Evolutionary conservation across 2,329 filamentous ascomycete genomes (phyloP).

Genomic region (Fusarium sp.): DNA sequence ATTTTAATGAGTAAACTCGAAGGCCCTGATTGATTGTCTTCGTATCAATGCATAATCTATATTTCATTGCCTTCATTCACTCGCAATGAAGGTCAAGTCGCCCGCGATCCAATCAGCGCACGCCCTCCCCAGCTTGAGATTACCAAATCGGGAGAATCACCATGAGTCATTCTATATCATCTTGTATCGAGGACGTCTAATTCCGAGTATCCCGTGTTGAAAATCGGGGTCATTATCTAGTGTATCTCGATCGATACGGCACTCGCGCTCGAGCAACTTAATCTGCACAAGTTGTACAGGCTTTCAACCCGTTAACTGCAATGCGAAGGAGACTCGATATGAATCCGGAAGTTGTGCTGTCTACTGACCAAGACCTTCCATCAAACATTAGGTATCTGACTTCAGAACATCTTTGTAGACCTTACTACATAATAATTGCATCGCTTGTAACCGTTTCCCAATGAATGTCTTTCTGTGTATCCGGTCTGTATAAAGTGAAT

Average conservation of each 20-base stretch:
- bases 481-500: too few relatives aligned
- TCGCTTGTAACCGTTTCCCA: rapidly evolving
- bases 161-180: conserved; percentile 16
- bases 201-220: neutral
- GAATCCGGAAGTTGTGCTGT: rapidly evolving
- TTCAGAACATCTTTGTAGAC: too few relatives aligned
- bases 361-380: neutral
- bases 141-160: neutral
- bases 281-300: neutral
- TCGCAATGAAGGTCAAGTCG: neutral
- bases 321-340: too few relatives aligned
- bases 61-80: neutral
- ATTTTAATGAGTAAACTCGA: rapidly evolving
- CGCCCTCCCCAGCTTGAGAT: rapidly evolving
- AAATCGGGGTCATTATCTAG: rapidly evolving
- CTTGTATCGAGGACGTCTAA: neutral
- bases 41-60: neutral
- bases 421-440: too few relatives aligned
- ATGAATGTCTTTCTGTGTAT: too few relatives aligned
- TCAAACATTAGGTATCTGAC: too few relatives aligned
- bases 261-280: neutral
- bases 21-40: rapidly evolving
- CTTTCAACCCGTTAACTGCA: rapidly evolving
- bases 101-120: neutral
- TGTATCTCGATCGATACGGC: neutral